Conservation (phyloP, 768 basidiomycete species). For the Mrakia blollopis region DNA sequence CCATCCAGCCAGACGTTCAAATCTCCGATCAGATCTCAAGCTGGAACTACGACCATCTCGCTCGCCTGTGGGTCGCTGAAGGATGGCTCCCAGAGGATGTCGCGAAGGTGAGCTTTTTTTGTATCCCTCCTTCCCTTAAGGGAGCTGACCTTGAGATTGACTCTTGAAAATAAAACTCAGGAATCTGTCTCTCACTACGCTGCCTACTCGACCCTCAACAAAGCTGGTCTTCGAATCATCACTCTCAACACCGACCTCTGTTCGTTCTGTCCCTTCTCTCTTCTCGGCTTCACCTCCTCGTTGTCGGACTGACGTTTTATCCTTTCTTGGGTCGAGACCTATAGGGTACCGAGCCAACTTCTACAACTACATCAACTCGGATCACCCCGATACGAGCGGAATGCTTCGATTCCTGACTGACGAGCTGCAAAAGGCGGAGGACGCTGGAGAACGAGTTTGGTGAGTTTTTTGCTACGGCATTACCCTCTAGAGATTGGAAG, state of each 20-base stretch:
- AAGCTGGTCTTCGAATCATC: background rate
- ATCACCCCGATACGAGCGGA: background rate
- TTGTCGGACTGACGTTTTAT: background rate
- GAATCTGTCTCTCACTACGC: background rate
- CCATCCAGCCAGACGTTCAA: background rate
- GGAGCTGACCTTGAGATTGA: no score
- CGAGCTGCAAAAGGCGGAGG: background rate
- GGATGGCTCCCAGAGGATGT: background rate
- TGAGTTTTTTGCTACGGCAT: no score
- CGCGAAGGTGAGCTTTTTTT: background rate
- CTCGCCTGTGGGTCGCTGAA: background rate
- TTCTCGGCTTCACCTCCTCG: background rate
- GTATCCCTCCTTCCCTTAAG: no score
- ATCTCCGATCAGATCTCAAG: background rate
- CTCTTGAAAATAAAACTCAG: no score
- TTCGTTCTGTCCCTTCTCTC: background rate
- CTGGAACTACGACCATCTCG: background rate
- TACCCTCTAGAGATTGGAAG: no score
- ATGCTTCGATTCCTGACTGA: background rate
- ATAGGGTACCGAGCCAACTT: background rate
- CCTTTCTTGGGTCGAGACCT: no score
- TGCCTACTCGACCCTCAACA: background rate
- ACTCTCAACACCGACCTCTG: background rate
- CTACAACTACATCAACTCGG: background rate
- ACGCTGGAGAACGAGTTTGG: background rate